Evolutionary conservation across 176 grass and related monocot species (phyloP).

Genomic region (Pharus latifolius): DNA sequence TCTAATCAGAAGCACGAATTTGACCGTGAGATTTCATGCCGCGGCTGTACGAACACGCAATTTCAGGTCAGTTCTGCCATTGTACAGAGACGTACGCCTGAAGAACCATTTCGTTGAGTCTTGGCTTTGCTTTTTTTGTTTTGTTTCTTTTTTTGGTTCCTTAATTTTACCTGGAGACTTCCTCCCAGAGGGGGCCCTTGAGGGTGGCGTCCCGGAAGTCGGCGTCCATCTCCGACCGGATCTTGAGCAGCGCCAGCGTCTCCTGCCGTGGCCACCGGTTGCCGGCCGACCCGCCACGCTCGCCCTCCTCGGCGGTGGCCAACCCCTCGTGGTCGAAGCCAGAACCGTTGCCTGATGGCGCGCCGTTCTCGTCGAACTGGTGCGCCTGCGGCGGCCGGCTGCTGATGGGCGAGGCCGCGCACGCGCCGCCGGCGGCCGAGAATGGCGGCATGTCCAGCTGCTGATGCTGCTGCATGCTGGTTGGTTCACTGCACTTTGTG

Average conservation of each 20-base stretch:
- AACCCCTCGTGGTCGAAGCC: conserved; percentile 15
- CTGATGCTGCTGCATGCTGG: conserved; percentile 38
- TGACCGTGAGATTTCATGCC: conserved; percentile 15
- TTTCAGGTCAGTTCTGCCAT: not conserved
- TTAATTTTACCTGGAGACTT: conserved; percentile 85
- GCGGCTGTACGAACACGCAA: not conserved
- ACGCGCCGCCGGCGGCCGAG: conserved; percentile 8
- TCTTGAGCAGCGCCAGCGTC: conserved; percentile 77
- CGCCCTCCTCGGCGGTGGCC: conserved; percentile 19
- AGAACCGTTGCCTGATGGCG: not conserved
- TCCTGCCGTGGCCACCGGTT: conserved; percentile 81
- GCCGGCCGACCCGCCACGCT: conserved; percentile 29
- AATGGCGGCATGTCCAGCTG: conserved; percentile 48
- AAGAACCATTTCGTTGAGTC: no score
- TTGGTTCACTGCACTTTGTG: no score
- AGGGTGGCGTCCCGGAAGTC: conserved; percentile 62
- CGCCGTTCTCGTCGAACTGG: conserved; percentile 24
- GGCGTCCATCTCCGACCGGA: conserved; percentile 70
- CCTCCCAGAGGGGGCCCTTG: conserved; percentile 80
- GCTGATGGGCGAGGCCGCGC: conserved; percentile 47
- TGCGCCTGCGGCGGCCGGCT: conserved; percentile 32
- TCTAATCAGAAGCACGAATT: conserved; percentile 3
- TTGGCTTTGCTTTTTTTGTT: no score
- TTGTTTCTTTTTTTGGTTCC: not conserved
- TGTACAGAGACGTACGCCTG: no score